These are phyloP conservation scores for Lentinula raphanica DNA, from an alignment of 768 basidiomycete genomes.

Conservation along the genomic window DNA sequence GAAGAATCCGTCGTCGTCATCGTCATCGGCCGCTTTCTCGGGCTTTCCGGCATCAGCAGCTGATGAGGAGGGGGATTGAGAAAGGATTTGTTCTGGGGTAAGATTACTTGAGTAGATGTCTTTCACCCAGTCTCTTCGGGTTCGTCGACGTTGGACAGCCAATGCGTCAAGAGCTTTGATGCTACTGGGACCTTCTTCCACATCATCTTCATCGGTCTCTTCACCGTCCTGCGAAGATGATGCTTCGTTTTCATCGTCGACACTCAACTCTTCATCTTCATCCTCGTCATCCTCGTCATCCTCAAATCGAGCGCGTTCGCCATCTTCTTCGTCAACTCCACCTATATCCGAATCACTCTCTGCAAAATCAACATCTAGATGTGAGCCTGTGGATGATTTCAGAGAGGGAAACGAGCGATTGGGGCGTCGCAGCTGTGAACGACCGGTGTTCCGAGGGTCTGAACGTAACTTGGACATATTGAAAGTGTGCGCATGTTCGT, in stretches of 20 bases:
- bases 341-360: conserved; percentile 76
- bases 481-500: conserved; percentile 13
- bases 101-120: conserved; percentile 74
- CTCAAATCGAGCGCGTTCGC: conserved; percentile 47
- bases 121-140: conserved; percentile 73
- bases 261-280: conserved; percentile 38
- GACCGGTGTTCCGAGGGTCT: conserved; percentile 43
- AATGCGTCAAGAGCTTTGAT: neutral
- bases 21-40: conserved; percentile 17
- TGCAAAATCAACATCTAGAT: conserved; percentile 53
- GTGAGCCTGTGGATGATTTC: conserved; percentile 20
- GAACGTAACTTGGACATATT: conserved; percentile 11
- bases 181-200: neutral
- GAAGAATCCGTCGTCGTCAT: conserved; percentile 73
- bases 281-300: conserved; percentile 42
- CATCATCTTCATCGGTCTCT: neutral
- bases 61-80: conserved; percentile 15
- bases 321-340: conserved; percentile 42
- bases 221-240: conserved; percentile 32
- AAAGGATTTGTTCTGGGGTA: conserved; percentile 63
- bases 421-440: conserved; percentile 41
- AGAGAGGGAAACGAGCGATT: conserved; percentile 32
- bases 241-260: conserved; percentile 46
- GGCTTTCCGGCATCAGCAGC: conserved; percentile 12
- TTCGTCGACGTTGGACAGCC: conserved; percentile 15